Base-by-base conservation (phyloP, 2,329 filamentous ascomycete species). In the Pleurostoma richardsiae region DNA sequence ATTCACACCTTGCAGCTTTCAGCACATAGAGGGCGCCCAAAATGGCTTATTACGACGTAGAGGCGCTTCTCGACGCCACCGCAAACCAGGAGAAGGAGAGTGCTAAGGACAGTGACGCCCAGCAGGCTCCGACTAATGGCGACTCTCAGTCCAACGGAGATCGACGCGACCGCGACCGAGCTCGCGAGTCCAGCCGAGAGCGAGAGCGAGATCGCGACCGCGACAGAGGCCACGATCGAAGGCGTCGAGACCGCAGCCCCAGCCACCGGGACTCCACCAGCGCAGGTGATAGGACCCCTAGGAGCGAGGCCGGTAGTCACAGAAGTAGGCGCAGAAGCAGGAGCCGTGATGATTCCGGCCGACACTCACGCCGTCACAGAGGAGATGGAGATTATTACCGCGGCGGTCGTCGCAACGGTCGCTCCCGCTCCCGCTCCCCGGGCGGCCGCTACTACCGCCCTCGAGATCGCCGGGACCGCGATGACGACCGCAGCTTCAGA, bases 11-110 rank as follows among this genome's bases (percentile, higher is more conserved):
- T n/a, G 19, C 19, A 36, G 8, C 8, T 36, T 30, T 42, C 29
- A 33, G 29, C 31, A 50, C 44, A 49, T 39, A 27, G 19, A 19
- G 19, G 19, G 19, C 19, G 19, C 19, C 19, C 41, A 59, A 51
- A 48, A 86, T 86, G 83, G 83, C 83, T 64, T 77, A 77, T 66
- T 73, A 85, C 56, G 90, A 95, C 63, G 89, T 96, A 59, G 91
- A 96, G 76, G 89, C 90, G 55, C 80, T 96, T 54, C 83, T 96
- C 57, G 90, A 96, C 69, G 88, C 87, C 44, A 89, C 88, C 52
- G 88, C 88, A 44, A 84, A 83, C 55, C 69, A 73, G 50, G 70
- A 72, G 45, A 70, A 69, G 57, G 57, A 52, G 19, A 19, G 19
- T 19, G 19, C 19, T 19, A 19, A 19, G 19, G 19, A 19, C 19